Evolutionary conservation across 2,329 filamentous ascomycete genomes (phyloP).

Genomic region (Trichoderma afroharzianum): DNA sequence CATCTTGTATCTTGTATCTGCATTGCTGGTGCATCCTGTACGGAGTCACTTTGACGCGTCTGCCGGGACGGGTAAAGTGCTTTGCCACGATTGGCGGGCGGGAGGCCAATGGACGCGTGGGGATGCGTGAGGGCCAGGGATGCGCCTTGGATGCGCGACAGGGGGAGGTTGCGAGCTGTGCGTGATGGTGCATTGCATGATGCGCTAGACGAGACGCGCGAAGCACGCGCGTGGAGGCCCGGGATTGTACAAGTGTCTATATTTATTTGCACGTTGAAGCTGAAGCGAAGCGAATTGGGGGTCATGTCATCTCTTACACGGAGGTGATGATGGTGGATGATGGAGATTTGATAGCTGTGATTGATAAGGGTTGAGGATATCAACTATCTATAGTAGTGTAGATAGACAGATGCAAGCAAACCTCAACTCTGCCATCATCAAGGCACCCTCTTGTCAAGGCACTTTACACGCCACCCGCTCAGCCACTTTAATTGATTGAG

Average conservation of each 20-base stretch:
- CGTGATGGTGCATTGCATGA: background rate
- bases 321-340: background rate
- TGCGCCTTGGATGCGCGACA: slow-evolving; percentile 5
- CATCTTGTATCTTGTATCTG: too few relatives aligned
- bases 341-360: background rate
- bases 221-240: background rate
- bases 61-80: background rate
- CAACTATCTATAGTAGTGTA: background rate
- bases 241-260: background rate
- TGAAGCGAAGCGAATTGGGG: background rate
- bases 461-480: background rate
- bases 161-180: background rate
- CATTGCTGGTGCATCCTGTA: too few relatives aligned
- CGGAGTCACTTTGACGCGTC: background rate
- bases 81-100: background rate
- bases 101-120: slow-evolving; percentile 12
- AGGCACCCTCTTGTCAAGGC: background rate
- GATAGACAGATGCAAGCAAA: background rate
- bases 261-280: background rate
- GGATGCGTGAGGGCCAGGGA: slow-evolving; percentile 6
- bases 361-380: too few relatives aligned
- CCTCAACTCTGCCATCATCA: background rate
- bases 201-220: background rate
- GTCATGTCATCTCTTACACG: background rate
- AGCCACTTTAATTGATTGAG: background rate